These are phyloP conservation scores for Phtheirospermum japonicum DNA, from an alignment of 257 asterid genomes.

Conservation along the genomic window DNA sequence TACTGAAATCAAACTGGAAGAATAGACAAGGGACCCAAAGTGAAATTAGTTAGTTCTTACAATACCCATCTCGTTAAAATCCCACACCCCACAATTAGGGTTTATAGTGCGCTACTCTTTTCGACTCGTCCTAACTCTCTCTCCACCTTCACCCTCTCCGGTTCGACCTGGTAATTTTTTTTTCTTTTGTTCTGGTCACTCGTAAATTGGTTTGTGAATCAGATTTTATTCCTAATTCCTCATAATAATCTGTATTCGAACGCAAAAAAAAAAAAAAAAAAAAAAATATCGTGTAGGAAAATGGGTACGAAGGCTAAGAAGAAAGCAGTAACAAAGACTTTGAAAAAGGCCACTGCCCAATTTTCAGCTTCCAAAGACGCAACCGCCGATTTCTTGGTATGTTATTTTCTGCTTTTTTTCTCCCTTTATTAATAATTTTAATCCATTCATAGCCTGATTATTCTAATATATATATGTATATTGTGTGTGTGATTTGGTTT, in stretches of 20 bases:
- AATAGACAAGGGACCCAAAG: no score
- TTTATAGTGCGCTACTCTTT: not conserved
- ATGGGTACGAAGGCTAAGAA: constrained; percentile 56
- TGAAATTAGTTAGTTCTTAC: not conserved
- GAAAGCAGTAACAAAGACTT: constrained; percentile 32
- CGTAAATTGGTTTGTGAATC: no score
- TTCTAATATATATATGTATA: not conserved
- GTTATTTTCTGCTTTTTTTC: not conserved
- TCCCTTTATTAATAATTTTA: not conserved
- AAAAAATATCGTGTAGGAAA: constrained; percentile 7
- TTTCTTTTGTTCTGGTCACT: no score
- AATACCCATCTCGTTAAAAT: not conserved
- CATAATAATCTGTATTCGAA: no score
- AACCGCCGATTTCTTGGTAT: constrained; percentile 61
- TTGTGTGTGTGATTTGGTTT: not conserved
- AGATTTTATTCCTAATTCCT: no score
- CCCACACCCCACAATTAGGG: not conserved
- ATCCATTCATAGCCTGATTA: not conserved
- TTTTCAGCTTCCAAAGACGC: constrained; percentile 44
- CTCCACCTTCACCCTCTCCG: not conserved
- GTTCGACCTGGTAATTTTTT: not conserved
- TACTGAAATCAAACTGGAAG: no score
- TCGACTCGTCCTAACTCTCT: no score
- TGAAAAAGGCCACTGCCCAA: constrained; percentile 52
- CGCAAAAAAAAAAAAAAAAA: no score